Base-by-base conservation (phyloP, 225 moss, liverwort and hornwort genomes). In the Takakia lepidozioides region DNA sequence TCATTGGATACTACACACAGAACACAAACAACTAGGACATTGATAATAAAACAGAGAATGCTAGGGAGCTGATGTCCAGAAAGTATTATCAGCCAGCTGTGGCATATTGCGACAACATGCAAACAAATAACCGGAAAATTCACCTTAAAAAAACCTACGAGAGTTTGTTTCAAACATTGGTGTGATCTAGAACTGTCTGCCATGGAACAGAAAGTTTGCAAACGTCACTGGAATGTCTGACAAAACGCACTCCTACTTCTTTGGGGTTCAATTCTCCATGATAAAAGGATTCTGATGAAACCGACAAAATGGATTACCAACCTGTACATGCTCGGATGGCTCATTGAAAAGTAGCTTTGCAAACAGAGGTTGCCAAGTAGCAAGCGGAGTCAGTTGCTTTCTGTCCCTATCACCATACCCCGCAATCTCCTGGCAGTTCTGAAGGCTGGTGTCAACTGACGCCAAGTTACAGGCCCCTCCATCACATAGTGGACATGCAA, bases 301-400 rank as follows among this genome's bases (percentile, higher is more conserved):
- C 29, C 13, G 19, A 49, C 13, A 27, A 49, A 28, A 17, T n/a
- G 19, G 23, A 46, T 19, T 22, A 56, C 62, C 46, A 60, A 80
- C 80, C 80, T 98, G 83, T 37, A 87, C 91, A 59, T 76, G 71
- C 62, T 91, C 81, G 52, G 91, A 87, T 38, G 57, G 55, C 71
- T 87, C 91, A 50, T 81, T 60, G 44, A 68, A 63, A 41, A 71
- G 70, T 52, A 98, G 68, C 19, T 67, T 65, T 23, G 60, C 55
- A 49, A 98, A 76, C 27, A 91, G 56, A 37, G 76, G 85, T 72
- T 81, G 69, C 83, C 80, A 91, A 52, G 75, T 64, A 23, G 54
- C 28, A 24, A 77, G 63, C 38, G 61, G 51, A 23, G 52, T 26
- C 27, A 66, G 32, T 60, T 62, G 52, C 52, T 48, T 46, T 5